A percentile compares a stretch with the other conserved stretches of the same genome.
These are phyloP conservation scores for Puccinia novopanici DNA, from an alignment of 1,284 basidiomycete species.

Conservation along the genomic window DNA sequence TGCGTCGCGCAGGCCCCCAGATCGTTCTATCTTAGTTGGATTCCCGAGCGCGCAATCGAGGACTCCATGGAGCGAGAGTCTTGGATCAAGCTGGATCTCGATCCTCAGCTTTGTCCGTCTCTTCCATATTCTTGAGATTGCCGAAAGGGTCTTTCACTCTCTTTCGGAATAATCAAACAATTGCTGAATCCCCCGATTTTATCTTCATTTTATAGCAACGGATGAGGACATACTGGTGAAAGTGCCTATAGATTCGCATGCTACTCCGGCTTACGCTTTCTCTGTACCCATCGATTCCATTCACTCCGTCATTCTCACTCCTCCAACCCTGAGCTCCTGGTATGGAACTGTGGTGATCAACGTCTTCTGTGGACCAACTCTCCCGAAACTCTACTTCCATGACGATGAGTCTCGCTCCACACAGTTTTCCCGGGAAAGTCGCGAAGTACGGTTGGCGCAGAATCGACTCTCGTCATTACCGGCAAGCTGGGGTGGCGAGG, in stretches of 20 bases:
- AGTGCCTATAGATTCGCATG: conserved; percentile 45
- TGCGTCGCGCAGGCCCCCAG: conserved; percentile 4
- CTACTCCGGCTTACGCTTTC: conserved; percentile 76
- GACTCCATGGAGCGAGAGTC: conserved; percentile 58
- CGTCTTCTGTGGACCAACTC: conserved; percentile 81
- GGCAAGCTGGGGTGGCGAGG: conserved; percentile 72
- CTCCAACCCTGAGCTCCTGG: conserved; percentile 82
- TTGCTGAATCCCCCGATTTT: not conserved
- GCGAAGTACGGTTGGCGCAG: conserved; percentile 52
- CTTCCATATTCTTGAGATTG: not conserved
- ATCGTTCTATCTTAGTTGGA: conserved; percentile 66
- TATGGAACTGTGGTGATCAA: conserved; percentile 72
- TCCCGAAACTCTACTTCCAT: conserved; percentile 90
- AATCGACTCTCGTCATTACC: conserved; percentile 53
- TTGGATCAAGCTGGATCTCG: conserved; percentile 40
- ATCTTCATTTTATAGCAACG: conserved; percentile 15
- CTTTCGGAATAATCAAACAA: not conserved
- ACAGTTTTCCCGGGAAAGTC: conserved; percentile 55
- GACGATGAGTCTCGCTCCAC: conserved; percentile 85
- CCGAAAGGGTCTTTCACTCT: not conserved
- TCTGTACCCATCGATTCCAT: conserved; percentile 84
- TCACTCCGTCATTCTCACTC: conserved; percentile 83
- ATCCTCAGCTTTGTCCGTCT: conserved; percentile 27
- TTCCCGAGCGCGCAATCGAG: conserved; percentile 74
- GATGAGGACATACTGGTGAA: conserved; percentile 41